Conservation (phyloP, 179 eudicot species). For the Silene noctiflora region DNA sequence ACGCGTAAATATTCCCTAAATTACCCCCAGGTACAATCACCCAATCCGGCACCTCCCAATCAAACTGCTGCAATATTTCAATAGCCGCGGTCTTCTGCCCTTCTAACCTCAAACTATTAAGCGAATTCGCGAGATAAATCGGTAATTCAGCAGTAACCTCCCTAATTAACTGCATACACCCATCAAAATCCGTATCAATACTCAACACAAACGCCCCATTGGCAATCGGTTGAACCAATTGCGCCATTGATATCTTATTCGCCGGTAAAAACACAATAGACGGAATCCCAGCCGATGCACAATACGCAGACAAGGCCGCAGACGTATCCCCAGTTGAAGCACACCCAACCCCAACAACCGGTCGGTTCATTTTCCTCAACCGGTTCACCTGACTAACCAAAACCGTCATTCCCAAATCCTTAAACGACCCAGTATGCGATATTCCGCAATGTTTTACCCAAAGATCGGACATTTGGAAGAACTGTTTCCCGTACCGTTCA, state of each 20-base stretch:
- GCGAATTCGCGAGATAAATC: conserved; percentile 71
- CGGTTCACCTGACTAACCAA: conserved; percentile 81
- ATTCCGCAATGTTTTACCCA: conserved; percentile 94
- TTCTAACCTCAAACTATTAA: conserved; percentile 80
- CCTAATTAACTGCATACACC: conserved; percentile 76
- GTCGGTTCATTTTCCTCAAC: conserved; percentile 65
- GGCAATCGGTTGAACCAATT: conserved; percentile 83
- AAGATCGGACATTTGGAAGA: conserved; percentile 72
- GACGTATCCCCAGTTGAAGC: conserved; percentile 93
- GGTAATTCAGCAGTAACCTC: conserved; percentile 82
- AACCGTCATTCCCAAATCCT: conserved; percentile 89
- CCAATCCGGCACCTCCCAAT: conserved; percentile 97
- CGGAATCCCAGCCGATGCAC: conserved; percentile 79
- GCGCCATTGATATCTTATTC: conserved; percentile 72
- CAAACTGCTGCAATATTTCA: conserved; percentile 84
- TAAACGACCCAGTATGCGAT: conserved; percentile 82
- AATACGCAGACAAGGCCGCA: conserved; percentile 79
- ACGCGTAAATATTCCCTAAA: conserved; percentile 82
- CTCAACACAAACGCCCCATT: conserved; percentile 85
- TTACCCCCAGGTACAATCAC: conserved; percentile 96
- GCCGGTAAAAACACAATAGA: conserved; percentile 77
- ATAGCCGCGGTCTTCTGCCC: conserved; percentile 90
- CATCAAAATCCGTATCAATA: conserved; percentile 85
- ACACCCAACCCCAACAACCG: conserved; percentile 80
- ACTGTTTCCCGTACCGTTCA: conserved; percentile 70